Conservation (phyloP, 495 filamentous ascomycete species). For the Annulohypoxylon maeteangense region DNA sequence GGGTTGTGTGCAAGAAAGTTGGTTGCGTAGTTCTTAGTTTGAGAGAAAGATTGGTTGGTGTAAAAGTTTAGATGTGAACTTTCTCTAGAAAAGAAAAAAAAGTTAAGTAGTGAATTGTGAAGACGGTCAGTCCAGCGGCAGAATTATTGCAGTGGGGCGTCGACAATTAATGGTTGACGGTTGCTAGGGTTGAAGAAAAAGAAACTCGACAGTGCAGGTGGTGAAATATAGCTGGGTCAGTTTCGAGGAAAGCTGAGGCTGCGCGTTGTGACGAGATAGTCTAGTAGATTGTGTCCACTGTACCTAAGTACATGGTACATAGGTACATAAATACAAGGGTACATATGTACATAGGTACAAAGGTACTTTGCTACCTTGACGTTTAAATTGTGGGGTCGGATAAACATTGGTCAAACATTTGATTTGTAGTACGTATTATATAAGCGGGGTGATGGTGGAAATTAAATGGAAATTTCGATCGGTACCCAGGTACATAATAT, state of each 20-base stretch:
- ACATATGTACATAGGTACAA: conserved; percentile 12
- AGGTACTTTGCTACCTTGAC: conserved; percentile 12
- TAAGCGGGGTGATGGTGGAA: not conserved
- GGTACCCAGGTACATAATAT: not conserved
- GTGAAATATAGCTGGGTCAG: conserved; percentile 24
- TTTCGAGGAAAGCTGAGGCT: conserved; percentile 30
- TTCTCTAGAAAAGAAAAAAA: not conserved
- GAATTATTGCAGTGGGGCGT: not conserved
- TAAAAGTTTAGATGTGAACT: not conserved
- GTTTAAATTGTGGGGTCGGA: conserved; percentile 30
- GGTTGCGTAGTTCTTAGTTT: not conserved
- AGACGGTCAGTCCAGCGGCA: not conserved
- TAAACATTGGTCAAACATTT: conserved; percentile 27
- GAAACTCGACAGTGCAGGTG: conserved; percentile 15
- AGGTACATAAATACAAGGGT: conserved; percentile 12
- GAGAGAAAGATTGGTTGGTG: not conserved
- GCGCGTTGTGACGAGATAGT: conserved; percentile 40
- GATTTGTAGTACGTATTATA: not conserved
- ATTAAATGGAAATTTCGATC: not conserved
- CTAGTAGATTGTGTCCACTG: conserved; percentile 20
- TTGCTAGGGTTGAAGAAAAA: not conserved
- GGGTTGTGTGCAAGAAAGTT: conserved; percentile 6
- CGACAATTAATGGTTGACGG: not conserved
- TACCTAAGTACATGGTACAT: conserved; percentile 6
- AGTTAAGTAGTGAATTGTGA: not conserved